Evolutionary conservation across 2,329 filamentous ascomycete genomes (phyloP).

Genomic region (Daldinia sp.): DNA sequence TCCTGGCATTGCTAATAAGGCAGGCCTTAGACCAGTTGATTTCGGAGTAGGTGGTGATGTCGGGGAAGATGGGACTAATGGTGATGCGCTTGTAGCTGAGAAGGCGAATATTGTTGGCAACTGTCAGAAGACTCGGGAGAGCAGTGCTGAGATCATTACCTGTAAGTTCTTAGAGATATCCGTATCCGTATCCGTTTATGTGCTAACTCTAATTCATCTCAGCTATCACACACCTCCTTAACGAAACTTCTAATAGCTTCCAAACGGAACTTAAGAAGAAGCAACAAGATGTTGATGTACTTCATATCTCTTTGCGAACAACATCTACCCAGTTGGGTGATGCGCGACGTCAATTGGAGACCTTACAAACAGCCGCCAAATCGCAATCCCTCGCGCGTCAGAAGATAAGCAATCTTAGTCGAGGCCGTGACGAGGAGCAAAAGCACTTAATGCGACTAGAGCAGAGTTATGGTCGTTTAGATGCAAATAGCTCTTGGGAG

Average conservation of each 20-base stretch:
- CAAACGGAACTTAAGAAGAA: conserved; percentile 83
- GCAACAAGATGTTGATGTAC: conserved; percentile 81
- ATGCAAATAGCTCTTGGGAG: conserved; percentile 62
- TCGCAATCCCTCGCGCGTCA: conserved; percentile 72
- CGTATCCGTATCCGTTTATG: background rate
- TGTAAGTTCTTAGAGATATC: conserved; percentile 63
- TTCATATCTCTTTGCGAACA: conserved; percentile 82
- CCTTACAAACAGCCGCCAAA: conserved; percentile 70
- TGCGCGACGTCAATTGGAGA: conserved; percentile 76
- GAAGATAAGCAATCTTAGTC: conserved; percentile 79
- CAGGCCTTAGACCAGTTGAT: conserved; percentile 87
- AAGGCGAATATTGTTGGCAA: conserved; percentile 55
- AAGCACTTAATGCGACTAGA: conserved; percentile 58
- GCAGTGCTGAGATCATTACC: conserved; percentile 79
- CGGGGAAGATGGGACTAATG: conserved; percentile 54
- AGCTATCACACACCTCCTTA: conserved; percentile 85
- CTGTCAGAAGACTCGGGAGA: conserved; percentile 70
- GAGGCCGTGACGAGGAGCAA: conserved; percentile 76
- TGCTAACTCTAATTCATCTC: conserved; percentile 45
- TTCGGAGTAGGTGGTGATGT: conserved; percentile 85
- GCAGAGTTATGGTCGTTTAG: conserved; percentile 53
- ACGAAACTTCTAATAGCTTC: conserved; percentile 80
- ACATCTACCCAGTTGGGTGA: conserved; percentile 81
- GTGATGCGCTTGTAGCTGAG: conserved; percentile 50
- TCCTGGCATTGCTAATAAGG: conserved; percentile 88